These are phyloP conservation scores for Prunus yedoensis DNA, from an alignment of 331 rosid species.

Conservation along the genomic window DNA sequence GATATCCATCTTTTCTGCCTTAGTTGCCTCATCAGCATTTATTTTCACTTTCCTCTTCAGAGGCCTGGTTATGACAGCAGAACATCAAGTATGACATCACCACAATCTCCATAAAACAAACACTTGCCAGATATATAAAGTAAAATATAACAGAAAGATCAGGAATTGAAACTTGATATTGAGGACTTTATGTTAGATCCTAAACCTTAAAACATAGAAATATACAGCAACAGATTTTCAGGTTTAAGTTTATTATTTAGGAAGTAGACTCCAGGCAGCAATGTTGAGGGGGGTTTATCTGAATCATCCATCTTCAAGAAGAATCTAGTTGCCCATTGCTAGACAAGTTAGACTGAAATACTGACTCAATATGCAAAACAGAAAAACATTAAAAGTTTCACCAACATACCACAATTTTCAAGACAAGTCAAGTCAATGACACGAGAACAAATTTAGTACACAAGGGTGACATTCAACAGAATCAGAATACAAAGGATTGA, in stretches of 20 bases:
- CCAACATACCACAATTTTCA: neutral
- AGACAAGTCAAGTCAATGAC: neutral
- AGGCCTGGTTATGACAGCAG: slow-evolving; percentile 45
- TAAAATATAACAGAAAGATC: neutral
- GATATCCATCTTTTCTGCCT: slow-evolving; percentile 49
- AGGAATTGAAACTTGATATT: neutral
- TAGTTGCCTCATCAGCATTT: slow-evolving; percentile 43
- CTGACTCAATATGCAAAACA: neutral
- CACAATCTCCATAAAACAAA: neutral
- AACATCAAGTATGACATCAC: neutral
- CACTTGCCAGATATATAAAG: neutral
- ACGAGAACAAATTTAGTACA: neutral
- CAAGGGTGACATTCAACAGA: neutral
- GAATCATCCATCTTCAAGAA: neutral
- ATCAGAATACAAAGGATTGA: neutral
- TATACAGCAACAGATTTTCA: no score
- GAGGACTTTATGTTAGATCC: no score
- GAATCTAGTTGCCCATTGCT: neutral
- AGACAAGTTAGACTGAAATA: no score
- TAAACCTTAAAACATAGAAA: no score
- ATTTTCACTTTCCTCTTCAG: slow-evolving; percentile 64
- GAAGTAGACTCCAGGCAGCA: no score
- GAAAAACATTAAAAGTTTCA: neutral
- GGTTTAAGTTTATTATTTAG: no score
- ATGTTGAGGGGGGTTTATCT: no score